Conservation (phyloP, 257 asterid species). For the Capsicum pubescens region DNA sequence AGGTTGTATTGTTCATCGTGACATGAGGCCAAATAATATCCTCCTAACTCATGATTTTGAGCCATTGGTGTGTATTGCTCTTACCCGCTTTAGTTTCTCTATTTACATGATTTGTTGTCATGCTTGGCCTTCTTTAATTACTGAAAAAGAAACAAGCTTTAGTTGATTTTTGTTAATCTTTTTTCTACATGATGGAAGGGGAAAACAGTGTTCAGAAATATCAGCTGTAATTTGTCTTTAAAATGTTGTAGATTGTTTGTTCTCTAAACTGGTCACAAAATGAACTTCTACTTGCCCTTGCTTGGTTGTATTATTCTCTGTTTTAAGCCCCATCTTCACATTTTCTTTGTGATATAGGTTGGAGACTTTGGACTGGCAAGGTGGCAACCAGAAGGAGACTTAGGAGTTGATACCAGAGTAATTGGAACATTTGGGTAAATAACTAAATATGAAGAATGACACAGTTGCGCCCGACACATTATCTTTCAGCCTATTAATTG, state of each 20-base stretch:
- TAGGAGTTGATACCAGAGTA: conserved; percentile 58
- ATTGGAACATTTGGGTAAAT: conserved; percentile 85
- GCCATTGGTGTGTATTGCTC: conserved; percentile 63
- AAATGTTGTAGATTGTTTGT: background rate
- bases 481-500: background rate
- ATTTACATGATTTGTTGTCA: background rate
- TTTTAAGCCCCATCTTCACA: background rate
- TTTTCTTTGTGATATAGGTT: conserved; percentile 52
- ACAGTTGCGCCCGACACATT: background rate
- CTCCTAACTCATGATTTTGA: conserved; percentile 97
- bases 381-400: conserved; percentile 68
- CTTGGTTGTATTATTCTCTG: background rate
- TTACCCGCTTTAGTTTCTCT: background rate
- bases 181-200: background rate
- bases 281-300: background rate
- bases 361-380: conserved; percentile 93
- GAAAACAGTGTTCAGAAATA: background rate
- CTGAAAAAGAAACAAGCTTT: background rate
- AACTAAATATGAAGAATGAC: background rate
- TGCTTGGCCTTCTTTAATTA: conserved; percentile 1
- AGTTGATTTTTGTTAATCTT: conserved; percentile 3
- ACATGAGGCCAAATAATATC: conserved; percentile 88
- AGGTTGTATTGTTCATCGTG: conserved; percentile 93
- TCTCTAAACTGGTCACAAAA: background rate
- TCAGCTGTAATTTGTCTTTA: background rate